Percentiles rank a stretch among this genome's conserved stretches.
Conservation (phyloP, 257 asterid genomes). For the Solanum rostratum region DNA sequence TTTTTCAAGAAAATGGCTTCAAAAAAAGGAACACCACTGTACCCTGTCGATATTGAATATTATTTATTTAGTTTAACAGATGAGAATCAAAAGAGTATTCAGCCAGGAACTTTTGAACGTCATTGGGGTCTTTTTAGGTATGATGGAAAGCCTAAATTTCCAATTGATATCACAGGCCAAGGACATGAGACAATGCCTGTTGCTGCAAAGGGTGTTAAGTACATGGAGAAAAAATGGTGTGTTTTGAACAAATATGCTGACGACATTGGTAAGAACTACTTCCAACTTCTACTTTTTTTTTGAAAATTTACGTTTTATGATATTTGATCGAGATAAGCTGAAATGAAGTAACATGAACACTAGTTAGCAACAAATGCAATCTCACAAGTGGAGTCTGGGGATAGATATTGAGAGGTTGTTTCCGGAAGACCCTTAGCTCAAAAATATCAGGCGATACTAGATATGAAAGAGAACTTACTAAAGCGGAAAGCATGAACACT, state of each 20-base stretch:
- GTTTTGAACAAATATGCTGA: slow-evolving; percentile 8
- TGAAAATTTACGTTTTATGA: neutral
- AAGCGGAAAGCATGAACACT: neutral
- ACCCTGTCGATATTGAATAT: slow-evolving; percentile 31
- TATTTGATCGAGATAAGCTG: neutral
- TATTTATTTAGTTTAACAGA: slow-evolving; percentile 54
- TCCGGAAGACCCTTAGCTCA: too few relatives aligned
- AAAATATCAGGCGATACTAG: too few relatives aligned
- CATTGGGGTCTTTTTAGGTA: slow-evolving; percentile 62
- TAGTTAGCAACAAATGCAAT: too few relatives aligned
- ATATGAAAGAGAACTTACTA: too few relatives aligned
- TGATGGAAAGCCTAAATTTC: slow-evolving; percentile 61
- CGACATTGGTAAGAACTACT: neutral
- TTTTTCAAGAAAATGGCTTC: slow-evolving; percentile 32
- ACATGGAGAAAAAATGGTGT: slow-evolving; percentile 52
- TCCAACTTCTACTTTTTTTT: neutral
- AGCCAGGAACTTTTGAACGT: slow-evolving; percentile 48
- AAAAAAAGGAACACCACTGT: slow-evolving; percentile 48
- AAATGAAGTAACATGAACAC: neutral
- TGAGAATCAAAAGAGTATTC: slow-evolving; percentile 38
- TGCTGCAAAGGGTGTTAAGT: slow-evolving; percentile 35
- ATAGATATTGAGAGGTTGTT: too few relatives aligned
- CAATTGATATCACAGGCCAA: slow-evolving; percentile 36
- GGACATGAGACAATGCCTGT: slow-evolving; percentile 22
- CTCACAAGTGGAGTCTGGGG: too few relatives aligned